Percentiles rank a stretch among this genome's conserved stretches.
These are phyloP conservation scores for Fusarium hostae DNA, from an alignment of 2,329 filamentous ascomycete species.

Conservation along the genomic window DNA sequence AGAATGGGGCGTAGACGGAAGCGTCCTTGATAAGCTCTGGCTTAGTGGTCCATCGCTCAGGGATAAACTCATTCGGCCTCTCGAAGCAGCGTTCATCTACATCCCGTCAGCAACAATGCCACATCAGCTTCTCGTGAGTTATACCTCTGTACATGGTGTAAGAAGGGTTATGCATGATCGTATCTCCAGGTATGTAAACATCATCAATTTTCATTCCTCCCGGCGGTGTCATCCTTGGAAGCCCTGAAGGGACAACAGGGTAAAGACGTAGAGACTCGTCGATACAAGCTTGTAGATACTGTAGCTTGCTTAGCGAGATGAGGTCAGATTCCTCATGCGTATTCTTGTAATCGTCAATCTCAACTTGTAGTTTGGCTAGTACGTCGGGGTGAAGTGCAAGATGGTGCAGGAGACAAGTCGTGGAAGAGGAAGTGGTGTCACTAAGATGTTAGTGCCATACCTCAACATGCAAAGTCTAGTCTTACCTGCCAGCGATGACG, in stretches of 20 bases:
- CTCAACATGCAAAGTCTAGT: fast-evolving
- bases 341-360: constrained; percentile 20
- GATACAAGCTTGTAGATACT: constrained; percentile 34
- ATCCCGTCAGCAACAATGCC: fast-evolving
- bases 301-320: neutral
- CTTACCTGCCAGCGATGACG: constrained; percentile 9
- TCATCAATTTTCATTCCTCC: constrained; percentile 4
- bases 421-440: constrained; percentile 26
- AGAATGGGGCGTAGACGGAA: constrained; percentile 21
- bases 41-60: constrained; percentile 28
- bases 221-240: constrained; percentile 12
- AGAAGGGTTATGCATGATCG: neutral
- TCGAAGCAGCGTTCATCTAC: constrained; percentile 25
- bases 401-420: constrained; percentile 14
- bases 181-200: constrained; percentile 16
- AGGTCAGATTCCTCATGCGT: neutral
- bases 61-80: constrained; percentile 24
- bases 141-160: constrained; percentile 27
- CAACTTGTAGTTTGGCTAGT: neutral
- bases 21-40: constrained; percentile 19
- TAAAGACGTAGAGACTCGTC: constrained; percentile 32
- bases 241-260: constrained; percentile 19
- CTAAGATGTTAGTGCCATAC: neutral
- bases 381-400: neutral
- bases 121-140: neutral